Evolutionary conservation across 805 yeast genomes (phyloP), one percentile per base, ranked within the genome.

Genomic region (Diddensiella santjacobensis): DNA sequence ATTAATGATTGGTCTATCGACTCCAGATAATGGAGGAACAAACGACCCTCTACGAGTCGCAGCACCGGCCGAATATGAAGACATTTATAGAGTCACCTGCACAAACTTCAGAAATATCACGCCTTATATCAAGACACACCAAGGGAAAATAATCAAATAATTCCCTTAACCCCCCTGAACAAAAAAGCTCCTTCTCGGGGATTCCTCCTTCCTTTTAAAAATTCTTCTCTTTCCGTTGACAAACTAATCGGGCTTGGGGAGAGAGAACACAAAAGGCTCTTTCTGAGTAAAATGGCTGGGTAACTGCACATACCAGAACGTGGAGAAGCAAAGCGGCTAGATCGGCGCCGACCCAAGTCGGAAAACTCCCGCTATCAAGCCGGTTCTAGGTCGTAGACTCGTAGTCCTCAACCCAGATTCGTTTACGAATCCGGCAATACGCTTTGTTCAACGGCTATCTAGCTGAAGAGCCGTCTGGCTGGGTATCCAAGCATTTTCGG

Each of bases 21-120:
- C 65, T 2, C 69, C 71, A 0, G 67, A 63, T 39, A 67, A 57
- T 5, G 70, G 71, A 10, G 71, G 71, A 18, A 67, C 71, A 6
- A 65, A 50, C 3, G 70, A 66, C 22, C 71, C 71, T 18, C 71
- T 57, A 13, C 70, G 61, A 41, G 56, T 54, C 4, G 68, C 70
- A 40, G 63, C 65, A 6, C 63, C 49, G n/a, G 71, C 71, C 11
- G 69, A 63, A 52, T 65, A 66, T 13, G 71, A 67, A n/a, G 70
- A 65, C 71, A 67, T 67, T 35, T 36, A 26, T 26, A 8, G n/a
- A 26, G 31, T 26, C 31, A 26, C 31, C 31, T 8, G 11, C 31
- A 26, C 8, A 19, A 33, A 10, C 13, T 26, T 13, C 31, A 26
- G 31, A 8, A 8, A 26, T 13, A 26, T 8, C 31, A 8, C 31